phyloP scores from a whole-genome alignment of 257 asterid species.

The Anisodus acutangulus region DNA sequence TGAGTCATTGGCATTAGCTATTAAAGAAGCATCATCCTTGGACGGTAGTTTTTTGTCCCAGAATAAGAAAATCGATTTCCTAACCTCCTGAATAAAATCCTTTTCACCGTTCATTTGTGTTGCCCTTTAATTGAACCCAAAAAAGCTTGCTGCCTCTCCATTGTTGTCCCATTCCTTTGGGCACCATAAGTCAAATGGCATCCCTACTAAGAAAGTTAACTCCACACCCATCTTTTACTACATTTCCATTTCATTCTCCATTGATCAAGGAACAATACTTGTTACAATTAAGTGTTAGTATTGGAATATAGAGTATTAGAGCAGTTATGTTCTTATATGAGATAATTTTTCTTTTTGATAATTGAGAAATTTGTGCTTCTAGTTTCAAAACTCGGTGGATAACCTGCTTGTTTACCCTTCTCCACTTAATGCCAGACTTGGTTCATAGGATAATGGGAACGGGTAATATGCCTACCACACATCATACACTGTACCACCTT shows the following conservation, averaged over 20 bases:
- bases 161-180: background rate
- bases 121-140: background rate
- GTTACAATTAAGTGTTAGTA: background rate
- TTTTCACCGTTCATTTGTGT: background rate
- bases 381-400: background rate
- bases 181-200: background rate
- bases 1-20: background rate
- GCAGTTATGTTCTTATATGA: background rate
- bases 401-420: background rate
- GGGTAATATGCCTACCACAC: background rate
- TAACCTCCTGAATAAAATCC: background rate
- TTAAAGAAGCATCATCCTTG: slow-evolving; percentile 14
- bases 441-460: background rate
- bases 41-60: background rate
- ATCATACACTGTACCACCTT: background rate
- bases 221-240: background rate
- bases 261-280: background rate
- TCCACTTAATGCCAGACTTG: background rate
- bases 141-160: background rate
- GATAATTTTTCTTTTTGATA: background rate
- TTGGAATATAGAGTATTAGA: background rate
- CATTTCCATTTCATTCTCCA: background rate
- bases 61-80: background rate
- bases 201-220: background rate
- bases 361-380: background rate